Base-by-base conservation (phyloP, 2,329 filamentous ascomycete genomes). In the Colletotrichum kahawae region DNA sequence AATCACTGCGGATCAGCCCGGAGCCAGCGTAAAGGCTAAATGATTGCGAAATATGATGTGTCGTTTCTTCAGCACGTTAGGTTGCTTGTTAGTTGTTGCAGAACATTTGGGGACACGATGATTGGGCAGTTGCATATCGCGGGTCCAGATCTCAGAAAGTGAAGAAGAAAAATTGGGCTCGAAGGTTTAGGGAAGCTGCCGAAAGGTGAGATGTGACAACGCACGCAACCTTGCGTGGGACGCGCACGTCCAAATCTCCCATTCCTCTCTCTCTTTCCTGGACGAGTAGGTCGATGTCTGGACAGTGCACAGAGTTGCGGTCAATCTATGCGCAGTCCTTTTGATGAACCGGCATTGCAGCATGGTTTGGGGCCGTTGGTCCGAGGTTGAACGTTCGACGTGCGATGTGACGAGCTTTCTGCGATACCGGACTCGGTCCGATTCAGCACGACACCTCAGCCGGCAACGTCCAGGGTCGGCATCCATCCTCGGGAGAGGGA, bases 371-470 rank as follows among this genome's bases (percentile, higher is more conserved):
- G 43, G 43, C 43, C 43, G 43, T 21, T 51, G 43, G 43, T 51
- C 43, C 43, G 43, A 51, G 43, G 43, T 51, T 51, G 43, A 51
- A 21, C 43, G n/a, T 51, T 51, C 3, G 43, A 51, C 6, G n/a
- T 51, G 43, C n/a, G n/a, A 51, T 21, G 43, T 51, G 43, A 51
- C 75, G 78, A 62, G 79, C 80, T 6, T 51, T 33, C 33, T 33
- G 57, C 29, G 29, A 60, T 60, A 33, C n/a, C 57, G 33, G 57
- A 4, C 31, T 60, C 57, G 57, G 57, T 33, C 57, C 18, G 57
- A 24, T 27, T 27, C 60, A 38, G n/a, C 21, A 18, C 60, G 60
- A 38, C 24, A 38, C 14, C 31, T 63, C 60, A 27, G 18, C 31
- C n/a, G 57, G 27, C 14, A 33, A 14, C 27, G 31, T 51, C 57